Conservation (phyloP, 2,329 filamentous ascomycete genomes). For the Pseudogymnoascus sp. region DNA sequence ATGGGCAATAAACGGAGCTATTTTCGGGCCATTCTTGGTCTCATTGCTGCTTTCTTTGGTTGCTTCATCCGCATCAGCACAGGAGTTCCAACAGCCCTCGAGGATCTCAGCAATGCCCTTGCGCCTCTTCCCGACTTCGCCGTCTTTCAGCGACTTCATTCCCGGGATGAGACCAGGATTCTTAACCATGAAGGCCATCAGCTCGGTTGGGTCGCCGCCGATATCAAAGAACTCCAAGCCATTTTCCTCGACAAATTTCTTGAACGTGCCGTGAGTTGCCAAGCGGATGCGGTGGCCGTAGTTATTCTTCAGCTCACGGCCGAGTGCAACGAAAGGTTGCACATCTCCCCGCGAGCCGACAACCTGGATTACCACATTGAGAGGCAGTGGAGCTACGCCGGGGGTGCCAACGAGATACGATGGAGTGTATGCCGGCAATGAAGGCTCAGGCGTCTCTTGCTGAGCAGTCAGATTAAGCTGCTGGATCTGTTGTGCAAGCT, state of each 20-base stretch:
- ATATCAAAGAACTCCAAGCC: constrained; percentile 66
- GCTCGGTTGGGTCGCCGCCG: constrained; percentile 55
- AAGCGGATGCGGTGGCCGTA: constrained; percentile 49
- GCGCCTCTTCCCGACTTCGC: constrained; percentile 64
- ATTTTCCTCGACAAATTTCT: constrained; percentile 51
- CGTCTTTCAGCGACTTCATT: constrained; percentile 63
- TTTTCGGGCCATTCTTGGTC: constrained; percentile 17
- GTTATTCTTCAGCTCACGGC: constrained; percentile 41
- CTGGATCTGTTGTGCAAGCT: neutral
- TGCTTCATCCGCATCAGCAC: constrained; percentile 68
- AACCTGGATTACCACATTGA: constrained; percentile 55
- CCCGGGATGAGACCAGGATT: constrained; percentile 77
- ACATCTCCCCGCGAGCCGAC: constrained; percentile 54
- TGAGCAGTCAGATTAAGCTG: neutral
- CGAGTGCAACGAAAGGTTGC: constrained; percentile 53
- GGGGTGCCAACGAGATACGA: neutral
- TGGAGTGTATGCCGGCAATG: neutral
- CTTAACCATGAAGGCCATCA: constrained; percentile 86
- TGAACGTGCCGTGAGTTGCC: constrained; percentile 50
- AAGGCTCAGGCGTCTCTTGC: neutral
- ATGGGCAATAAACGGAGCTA: constrained; percentile 60
- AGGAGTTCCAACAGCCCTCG: constrained; percentile 74
- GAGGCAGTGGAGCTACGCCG: constrained; percentile 25
- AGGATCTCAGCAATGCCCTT: constrained; percentile 68
- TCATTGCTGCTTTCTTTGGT: constrained; percentile 17